phyloP scores from a whole-genome alignment of 2,329 filamentous ascomycete genomes.

The Colletotrichum magnum region DNA sequence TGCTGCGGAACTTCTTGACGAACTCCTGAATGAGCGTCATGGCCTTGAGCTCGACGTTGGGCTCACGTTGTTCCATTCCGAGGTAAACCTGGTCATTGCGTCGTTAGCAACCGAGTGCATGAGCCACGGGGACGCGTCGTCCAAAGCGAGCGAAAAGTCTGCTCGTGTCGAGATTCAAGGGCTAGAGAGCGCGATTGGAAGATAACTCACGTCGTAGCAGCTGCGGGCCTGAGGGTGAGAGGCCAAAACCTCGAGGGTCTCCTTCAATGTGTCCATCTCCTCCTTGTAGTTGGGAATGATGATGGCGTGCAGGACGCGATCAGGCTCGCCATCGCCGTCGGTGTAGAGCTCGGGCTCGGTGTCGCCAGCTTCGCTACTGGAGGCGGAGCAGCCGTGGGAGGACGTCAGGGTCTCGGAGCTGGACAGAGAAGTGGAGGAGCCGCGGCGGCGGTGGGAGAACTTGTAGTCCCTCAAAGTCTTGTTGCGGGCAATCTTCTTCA shows the following conservation, averaged over 20 bases:
- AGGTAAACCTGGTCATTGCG: slow-evolving; percentile 71
- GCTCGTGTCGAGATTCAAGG: slow-evolving; percentile 3
- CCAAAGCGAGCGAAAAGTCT: slow-evolving; percentile 21
- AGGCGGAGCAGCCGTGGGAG: slow-evolving; percentile 61
- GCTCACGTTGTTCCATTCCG: slow-evolving; percentile 80
- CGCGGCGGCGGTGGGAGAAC: slow-evolving; percentile 62
- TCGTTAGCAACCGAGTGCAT: slow-evolving; percentile 37
- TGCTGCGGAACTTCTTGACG: slow-evolving; percentile 74
- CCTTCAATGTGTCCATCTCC: slow-evolving; percentile 76
- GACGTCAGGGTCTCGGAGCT: slow-evolving; percentile 69
- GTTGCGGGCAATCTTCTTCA: slow-evolving; percentile 62
- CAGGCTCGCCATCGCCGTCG: slow-evolving; percentile 59
- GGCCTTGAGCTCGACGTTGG: slow-evolving; percentile 73
- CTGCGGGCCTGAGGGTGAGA: slow-evolving; percentile 74
- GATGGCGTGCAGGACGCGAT: slow-evolving; percentile 74
- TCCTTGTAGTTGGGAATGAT: slow-evolving; percentile 83
- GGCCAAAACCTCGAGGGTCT: slow-evolving; percentile 78
- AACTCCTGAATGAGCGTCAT: slow-evolving; percentile 73
- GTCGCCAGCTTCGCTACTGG: slow-evolving; percentile 67
- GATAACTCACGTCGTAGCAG: slow-evolving; percentile 76
- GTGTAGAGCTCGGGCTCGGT: slow-evolving; percentile 62
- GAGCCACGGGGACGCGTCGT: background rate
- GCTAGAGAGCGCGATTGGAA: background rate
- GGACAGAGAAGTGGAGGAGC: slow-evolving; percentile 68
- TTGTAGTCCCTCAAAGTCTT: slow-evolving; percentile 64